Evolutionary conservation across 2,329 filamentous ascomycete genomes (phyloP).

Genomic region (Hirsutella rhossiliensis): DNA sequence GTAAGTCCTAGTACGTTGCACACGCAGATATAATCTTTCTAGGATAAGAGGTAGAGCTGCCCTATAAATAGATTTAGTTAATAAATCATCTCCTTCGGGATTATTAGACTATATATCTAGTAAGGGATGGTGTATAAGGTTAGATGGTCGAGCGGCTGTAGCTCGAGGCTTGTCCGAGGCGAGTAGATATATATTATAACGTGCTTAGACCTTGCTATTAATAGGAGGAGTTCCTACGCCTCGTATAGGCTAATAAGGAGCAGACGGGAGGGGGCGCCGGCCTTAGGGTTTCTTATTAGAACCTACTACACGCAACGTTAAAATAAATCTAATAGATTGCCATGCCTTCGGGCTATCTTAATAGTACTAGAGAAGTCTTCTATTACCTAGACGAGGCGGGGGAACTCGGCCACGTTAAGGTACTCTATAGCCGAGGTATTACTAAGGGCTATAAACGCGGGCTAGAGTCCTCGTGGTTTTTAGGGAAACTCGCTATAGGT

Average conservation of each 20-base stretch:
- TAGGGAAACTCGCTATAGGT: background rate
- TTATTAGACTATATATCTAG: background rate
- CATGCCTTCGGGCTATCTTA: background rate
- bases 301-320: conserved; percentile 14
- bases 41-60: conserved; percentile 45
- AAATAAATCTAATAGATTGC: conserved; percentile 6
- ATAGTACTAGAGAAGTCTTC: conserved; percentile 8
- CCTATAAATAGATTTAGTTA: conserved; percentile 55
- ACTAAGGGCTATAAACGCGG: background rate
- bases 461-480: background rate
- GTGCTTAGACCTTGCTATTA: conserved; percentile 1
- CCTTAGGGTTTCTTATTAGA: conserved; percentile 1
- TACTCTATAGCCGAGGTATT: background rate
- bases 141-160: conserved; percentile 1
- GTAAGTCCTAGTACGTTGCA: conserved; percentile 39
- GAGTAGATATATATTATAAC: conserved; percentile 36
- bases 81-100: conserved; percentile 16
- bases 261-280: conserved; percentile 10
- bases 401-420: conserved; percentile 5
- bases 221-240: conserved; percentile 24
- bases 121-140: conserved; percentile 11
- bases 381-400: conserved; percentile 6
- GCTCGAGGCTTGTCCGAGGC: conserved; percentile 1
- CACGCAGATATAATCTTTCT: conserved; percentile 35
- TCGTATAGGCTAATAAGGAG: conserved; percentile 50